Evolutionary conservation across 1,139 yeast species (phyloP), one percentile per base, ranked within the genome.

Genomic region (Candida sp.): DNA sequence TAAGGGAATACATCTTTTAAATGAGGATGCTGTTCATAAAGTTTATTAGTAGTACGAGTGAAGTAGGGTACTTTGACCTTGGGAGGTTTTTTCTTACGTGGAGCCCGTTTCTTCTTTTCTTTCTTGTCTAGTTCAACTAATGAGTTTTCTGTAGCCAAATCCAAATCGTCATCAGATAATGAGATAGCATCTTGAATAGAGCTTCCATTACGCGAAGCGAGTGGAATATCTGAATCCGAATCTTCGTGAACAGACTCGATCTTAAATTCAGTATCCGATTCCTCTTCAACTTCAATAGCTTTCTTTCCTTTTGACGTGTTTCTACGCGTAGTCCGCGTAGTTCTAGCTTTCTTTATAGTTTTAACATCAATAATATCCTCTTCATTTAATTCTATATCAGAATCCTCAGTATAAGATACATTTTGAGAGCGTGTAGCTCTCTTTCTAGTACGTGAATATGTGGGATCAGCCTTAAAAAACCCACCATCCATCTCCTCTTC

Each of bases 21-120:
- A 42, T 87, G 82, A 0, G 97, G 97, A 60, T 93, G 98, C 44
- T 79, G 71, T 38, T 79, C 85, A 55, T 75, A 86, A 25, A 93
- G 68, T 47, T 75, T 78, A 35, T 71, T 73, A 2, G 96, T 87
- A 53, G 79, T 74, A 43, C 91, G 67, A 39, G 84, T 80, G 61
- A 77, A 84, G 36, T 84, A 82, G 0, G 91, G 82, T 3, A 84
- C 66, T 56, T 84, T 84, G 3, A 83, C 83, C 50, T 78, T 77
- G 4, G 73, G 68, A 38, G 62, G 67, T 49, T 69, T 70, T 59
- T 68, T 73, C 56, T 67, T 67, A 33, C 57, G 52, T 7, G 63
- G 55, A 21, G 54, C 49, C 5, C 52, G 45, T 42, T 55, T 49
- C 30, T 49, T 48, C 42, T 49, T 52, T 19, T 23, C 50, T 43